A percentile compares a stretch with the other conserved stretches of the same genome.
These are phyloP conservation scores for Globisporangium okanoganense DNA, from an alignment of 352 stramenopile genomes.

Conservation along the genomic window DNA sequence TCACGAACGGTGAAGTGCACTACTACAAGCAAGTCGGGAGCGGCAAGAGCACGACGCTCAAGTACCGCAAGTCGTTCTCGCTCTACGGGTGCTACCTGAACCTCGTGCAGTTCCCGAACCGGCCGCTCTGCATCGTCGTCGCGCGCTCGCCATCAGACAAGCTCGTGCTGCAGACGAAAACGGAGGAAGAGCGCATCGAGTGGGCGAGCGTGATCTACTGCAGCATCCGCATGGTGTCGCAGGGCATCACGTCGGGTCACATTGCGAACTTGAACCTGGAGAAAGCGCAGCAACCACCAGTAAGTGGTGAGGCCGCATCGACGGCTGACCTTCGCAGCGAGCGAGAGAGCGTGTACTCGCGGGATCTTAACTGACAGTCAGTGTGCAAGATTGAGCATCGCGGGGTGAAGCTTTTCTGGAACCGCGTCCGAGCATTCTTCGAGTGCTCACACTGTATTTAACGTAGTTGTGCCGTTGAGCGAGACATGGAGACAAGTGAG, in stretches of 20 bases:
- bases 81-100: conserved; percentile 84
- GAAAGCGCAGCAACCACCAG: conserved; percentile 11
- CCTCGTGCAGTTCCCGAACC: conserved; percentile 62
- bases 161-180: conserved; percentile 65
- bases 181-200: conserved; percentile 77
- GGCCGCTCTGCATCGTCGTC: conserved; percentile 79
- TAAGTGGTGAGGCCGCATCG: not conserved
- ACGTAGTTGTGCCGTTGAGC: not conserved
- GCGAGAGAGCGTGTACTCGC: conserved; percentile 1
- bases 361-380: not conserved
- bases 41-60: conserved; percentile 41
- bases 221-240: conserved; percentile 83
- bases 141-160: conserved; percentile 84
- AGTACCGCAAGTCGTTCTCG: conserved; percentile 83
- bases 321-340: not conserved
- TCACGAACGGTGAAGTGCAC: conserved; percentile 77
- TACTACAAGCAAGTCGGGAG: conserved; percentile 74
- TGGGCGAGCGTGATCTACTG: conserved; percentile 87
- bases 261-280: conserved; percentile 76
- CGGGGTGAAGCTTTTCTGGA: not conserved
- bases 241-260: conserved; percentile 79
- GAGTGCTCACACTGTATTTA: conserved; percentile 7
- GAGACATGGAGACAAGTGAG: not conserved
- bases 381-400: not conserved
- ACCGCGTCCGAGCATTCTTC: not conserved